Evolutionary conservation across 495 filamentous ascomycete species (phyloP), one percentile per base, ranked within the genome.

Genomic region (Glonium stellatum): DNA sequence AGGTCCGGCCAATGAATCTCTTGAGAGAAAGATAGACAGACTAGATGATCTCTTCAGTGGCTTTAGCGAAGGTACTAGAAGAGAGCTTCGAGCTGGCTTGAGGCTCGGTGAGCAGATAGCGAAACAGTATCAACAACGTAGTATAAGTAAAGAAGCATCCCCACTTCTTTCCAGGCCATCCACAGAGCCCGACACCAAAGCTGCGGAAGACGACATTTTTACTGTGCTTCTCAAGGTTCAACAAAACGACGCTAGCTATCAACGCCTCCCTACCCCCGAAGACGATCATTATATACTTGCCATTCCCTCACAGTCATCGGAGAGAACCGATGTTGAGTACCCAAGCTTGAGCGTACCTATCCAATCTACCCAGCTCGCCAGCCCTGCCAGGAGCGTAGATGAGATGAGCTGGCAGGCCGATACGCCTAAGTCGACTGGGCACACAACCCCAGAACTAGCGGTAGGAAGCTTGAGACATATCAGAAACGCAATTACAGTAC

Each of bases 71-170:
- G 71, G 75, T 4, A 76, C 76, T 3, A 68, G 72, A 57, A 67
- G 72, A 63, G 72, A 79, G 62, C 62, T 81, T 42, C 72, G 71
- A 55, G 75, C 73, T 34, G 76, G 75, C 35, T 67, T 82, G 53
- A 70, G 72, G 6, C 71, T 82, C 57, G 80, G 79, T 11, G 77
- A 82, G 52, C 72, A 77, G 54, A 67, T 82, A 51, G 78, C 77
- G 4, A 74, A 71, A 60, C 66, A 46, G 55, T 50, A 18, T 12
- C 61, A 53, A 18, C 31, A 47, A 19, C 57, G 8, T 67, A 70
- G 44, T 23, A 54, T 41, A 54, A 62, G 21, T 55, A 68, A 54
- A 47, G 58, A 55, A 13, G 49, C 61, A 21, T 54, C 54, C 0
- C 54, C 58, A 25, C 53, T 47, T 44, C 25, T 58, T 15, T 48